Percentiles rank a stretch among this genome's conserved stretches.
Evolutionary conservation across 768 basidiomycete species (phyloP).

Genomic region (Tricholoma bakamatsutake): DNA sequence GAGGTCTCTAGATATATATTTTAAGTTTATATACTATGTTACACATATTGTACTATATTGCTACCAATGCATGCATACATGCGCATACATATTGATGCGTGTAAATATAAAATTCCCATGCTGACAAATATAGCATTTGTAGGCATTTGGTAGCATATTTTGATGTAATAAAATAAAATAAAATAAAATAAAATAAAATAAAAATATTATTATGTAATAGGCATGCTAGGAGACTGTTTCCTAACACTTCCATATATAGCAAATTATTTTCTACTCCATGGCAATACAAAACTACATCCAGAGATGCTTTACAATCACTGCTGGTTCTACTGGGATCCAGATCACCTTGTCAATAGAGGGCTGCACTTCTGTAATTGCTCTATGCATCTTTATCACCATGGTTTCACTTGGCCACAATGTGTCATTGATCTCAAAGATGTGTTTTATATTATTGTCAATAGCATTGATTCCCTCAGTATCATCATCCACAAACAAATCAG

Average conservation of each 20-base stretch:
- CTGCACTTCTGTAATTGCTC: neutral
- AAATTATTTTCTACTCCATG: neutral
- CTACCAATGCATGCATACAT: too few relatives aligned
- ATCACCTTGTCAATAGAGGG: neutral
- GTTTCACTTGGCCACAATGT: neutral
- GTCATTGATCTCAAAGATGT: neutral
- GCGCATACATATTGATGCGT: too few relatives aligned
- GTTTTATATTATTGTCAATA: neutral
- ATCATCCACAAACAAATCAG: neutral
- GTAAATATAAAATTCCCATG: too few relatives aligned
- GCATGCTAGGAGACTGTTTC: too few relatives aligned
- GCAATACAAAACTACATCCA: neutral
- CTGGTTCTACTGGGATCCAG: neutral
- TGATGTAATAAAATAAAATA: too few relatives aligned
- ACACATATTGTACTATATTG: too few relatives aligned
- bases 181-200: too few relatives aligned
- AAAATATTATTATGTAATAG: too few relatives aligned
- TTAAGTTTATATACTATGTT: too few relatives aligned
- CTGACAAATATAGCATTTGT: too few relatives aligned
- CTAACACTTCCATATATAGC: neutral
- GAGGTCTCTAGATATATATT: too few relatives aligned
- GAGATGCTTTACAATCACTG: neutral
- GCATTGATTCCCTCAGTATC: neutral
- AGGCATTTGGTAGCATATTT: too few relatives aligned
- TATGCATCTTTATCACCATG: neutral